phyloP scores from a whole-genome alignment of 495 filamentous ascomycete species.

The Pyrenopolyporus hunteri region DNA sequence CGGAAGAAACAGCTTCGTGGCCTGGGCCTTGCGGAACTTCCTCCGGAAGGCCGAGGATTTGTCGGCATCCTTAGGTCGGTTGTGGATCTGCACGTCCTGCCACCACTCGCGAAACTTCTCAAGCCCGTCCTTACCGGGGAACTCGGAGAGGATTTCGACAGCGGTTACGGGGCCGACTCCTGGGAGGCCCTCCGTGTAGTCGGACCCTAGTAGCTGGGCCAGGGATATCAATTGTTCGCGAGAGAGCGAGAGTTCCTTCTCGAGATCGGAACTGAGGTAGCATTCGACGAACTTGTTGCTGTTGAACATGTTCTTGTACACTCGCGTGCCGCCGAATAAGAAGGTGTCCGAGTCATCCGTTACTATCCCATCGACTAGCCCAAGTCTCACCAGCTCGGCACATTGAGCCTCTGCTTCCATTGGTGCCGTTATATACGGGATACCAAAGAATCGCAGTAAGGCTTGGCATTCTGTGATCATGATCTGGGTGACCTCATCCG shows the following conservation, averaged over 20 bases:
- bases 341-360: slow-evolving; percentile 98
- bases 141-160: slow-evolving; percentile 91
- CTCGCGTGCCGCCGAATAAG: slow-evolving; percentile 90
- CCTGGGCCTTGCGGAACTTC: slow-evolving; percentile 77
- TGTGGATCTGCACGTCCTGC: slow-evolving; percentile 70
- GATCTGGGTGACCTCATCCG: slow-evolving; percentile 90
- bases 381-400: slow-evolving; percentile 82
- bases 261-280: slow-evolving; percentile 85
- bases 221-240: slow-evolving; percentile 82
- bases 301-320: slow-evolving; percentile 99
- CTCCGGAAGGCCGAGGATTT: slow-evolving; percentile 68
- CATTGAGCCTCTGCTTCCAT: slow-evolving; percentile 99
- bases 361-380: slow-evolving; percentile 96
- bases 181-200: slow-evolving; percentile 92
- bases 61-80: slow-evolving; percentile 59
- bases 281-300: slow-evolving; percentile 96
- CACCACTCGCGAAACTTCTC: slow-evolving; percentile 86
- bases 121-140: slow-evolving; percentile 60
- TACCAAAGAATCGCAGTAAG: slow-evolving; percentile 84
- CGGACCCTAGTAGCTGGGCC: slow-evolving; percentile 87
- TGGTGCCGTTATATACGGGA: slow-evolving; percentile 95
- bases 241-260: slow-evolving; percentile 85
- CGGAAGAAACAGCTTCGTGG: slow-evolving; percentile 83
- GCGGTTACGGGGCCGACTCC: slow-evolving; percentile 93
- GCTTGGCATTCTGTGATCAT: slow-evolving; percentile 97